Evolutionary conservation across 1,139 yeast genomes (phyloP).

Genomic region (Taphrina pruni): DNA sequence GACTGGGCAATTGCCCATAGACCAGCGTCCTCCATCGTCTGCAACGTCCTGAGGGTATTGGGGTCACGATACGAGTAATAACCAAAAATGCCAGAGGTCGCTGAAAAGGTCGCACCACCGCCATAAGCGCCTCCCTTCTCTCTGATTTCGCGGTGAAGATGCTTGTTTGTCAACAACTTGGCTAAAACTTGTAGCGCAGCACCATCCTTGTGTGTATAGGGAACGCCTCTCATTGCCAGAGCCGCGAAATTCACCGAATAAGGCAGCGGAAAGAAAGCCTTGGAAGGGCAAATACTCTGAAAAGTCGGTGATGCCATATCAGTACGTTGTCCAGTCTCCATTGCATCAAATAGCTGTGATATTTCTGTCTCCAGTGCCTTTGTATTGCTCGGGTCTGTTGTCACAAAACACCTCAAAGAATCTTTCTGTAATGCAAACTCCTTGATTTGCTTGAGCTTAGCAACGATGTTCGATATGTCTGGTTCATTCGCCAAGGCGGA

Average conservation of each 20-base stretch:
- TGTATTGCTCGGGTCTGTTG: slow-evolving; percentile 57
- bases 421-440: slow-evolving; percentile 55
- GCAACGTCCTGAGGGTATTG: slow-evolving; percentile 71
- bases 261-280: slow-evolving; percentile 71
- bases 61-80: slow-evolving; percentile 96
- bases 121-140: slow-evolving; percentile 99
- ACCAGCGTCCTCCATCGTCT: slow-evolving; percentile 66
- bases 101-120: slow-evolving; percentile 86
- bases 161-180: slow-evolving; percentile 78
- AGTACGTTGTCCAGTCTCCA: neutral
- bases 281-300: slow-evolving; percentile 41
- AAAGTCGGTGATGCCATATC: neutral
- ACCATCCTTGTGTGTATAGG: slow-evolving; percentile 73
- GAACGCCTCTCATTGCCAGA: slow-evolving; percentile 68
- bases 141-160: slow-evolving; percentile 85
- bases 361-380: slow-evolving; percentile 55
- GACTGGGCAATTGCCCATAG: slow-evolving; percentile 61
- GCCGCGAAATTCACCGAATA: slow-evolving; percentile 89
- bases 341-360: slow-evolving; percentile 28
- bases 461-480: slow-evolving; percentile 58
- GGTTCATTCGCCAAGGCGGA: slow-evolving; percentile 64
- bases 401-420: slow-evolving; percentile 62
- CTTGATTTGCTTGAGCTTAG: slow-evolving; percentile 58
- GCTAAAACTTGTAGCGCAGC: slow-evolving; percentile 84
- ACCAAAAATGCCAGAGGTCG: slow-evolving; percentile 77